Evolutionary conservation across 495 filamentous ascomycete genomes (phyloP).

Genomic region (Chaetomium cochliodes): DNA sequence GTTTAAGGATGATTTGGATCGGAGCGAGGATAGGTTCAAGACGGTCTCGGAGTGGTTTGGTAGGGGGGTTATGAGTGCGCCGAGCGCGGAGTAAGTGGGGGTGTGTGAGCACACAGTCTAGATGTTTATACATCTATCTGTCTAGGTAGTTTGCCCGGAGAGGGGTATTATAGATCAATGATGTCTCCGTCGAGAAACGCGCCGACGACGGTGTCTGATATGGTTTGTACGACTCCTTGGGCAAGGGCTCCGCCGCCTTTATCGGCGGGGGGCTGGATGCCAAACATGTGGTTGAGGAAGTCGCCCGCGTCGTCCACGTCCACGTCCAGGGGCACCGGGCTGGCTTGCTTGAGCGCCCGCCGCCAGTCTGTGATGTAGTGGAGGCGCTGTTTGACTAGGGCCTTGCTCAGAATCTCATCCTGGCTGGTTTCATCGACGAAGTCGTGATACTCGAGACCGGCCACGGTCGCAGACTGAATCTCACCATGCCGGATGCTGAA

Average conservation of each 20-base stretch:
- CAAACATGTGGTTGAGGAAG: constrained; percentile 44
- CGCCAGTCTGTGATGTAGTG: constrained; percentile 47
- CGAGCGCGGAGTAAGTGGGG: constrained; percentile 37
- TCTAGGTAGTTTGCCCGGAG: background rate
- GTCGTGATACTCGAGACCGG: constrained; percentile 23
- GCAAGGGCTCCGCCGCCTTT: background rate
- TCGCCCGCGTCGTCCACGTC: constrained; percentile 26
- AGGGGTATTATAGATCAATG: constrained; percentile 18
- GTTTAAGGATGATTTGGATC: constrained; percentile 75
- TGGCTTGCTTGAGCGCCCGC: constrained; percentile 13
- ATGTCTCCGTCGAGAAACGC: background rate
- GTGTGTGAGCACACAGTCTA: constrained; percentile 1
- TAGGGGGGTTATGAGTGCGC: constrained; percentile 74
- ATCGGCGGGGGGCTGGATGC: constrained; percentile 15
- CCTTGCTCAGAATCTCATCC: constrained; percentile 21
- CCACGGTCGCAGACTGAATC: constrained; percentile 34
- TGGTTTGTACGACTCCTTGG: background rate
- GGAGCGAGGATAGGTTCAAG: constrained; percentile 80
- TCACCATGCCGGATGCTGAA: constrained; percentile 46
- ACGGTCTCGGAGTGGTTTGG: constrained; percentile 94
- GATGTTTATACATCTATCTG: constrained; percentile 3
- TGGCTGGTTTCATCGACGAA: constrained; percentile 16
- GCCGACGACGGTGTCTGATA: constrained; percentile 11
- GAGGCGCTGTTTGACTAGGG: constrained; percentile 34
- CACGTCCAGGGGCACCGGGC: constrained; percentile 13